A percentile compares a stretch with the other conserved stretches of the same genome.
Conservation (phyloP, 164 flowering plant species). For the Tetrastigma voinierianum region DNA sequence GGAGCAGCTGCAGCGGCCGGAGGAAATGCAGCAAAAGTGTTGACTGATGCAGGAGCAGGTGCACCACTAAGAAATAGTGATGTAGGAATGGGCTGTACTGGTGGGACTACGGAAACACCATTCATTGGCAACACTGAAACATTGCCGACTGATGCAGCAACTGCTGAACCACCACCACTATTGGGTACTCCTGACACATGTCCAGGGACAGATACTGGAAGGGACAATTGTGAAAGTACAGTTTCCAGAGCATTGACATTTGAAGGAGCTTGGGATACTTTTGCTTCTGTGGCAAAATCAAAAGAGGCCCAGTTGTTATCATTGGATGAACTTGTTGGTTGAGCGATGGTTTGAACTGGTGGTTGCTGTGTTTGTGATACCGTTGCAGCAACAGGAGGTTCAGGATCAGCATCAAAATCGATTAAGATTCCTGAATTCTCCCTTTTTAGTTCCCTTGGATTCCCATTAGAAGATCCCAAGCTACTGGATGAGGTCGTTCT, state of each 20-base stretch:
- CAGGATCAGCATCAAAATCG: conserved; percentile 87
- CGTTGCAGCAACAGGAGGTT: conserved; percentile 47
- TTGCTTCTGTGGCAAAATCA: conserved; percentile 49
- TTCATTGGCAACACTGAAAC: conserved; percentile 7
- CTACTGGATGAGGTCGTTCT: conserved; percentile 85
- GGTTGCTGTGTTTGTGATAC: conserved; percentile 40
- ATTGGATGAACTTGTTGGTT: conserved; percentile 36
- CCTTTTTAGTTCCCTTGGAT: conserved; percentile 49
- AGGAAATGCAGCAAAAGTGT: conserved; percentile 12
- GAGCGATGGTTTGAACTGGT: conserved; percentile 33
- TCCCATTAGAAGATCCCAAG: conserved; percentile 64
- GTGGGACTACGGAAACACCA: conserved; percentile 9
- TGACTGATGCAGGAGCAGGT: conserved; percentile 15
- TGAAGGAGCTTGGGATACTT: conserved; percentile 43
- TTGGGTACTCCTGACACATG: conserved; percentile 19
- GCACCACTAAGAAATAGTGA: conserved; percentile 14
- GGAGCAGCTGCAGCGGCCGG: conserved; percentile 22
- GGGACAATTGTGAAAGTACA: conserved; percentile 53
- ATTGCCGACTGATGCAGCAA: conserved; percentile 16
- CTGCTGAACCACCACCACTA: conserved; percentile 1
- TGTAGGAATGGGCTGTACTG: conserved; percentile 10
- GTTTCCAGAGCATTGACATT: conserved; percentile 52
- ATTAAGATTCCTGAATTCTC: conserved; percentile 68
- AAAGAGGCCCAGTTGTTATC: conserved; percentile 89
- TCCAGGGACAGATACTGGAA: conserved; percentile 44